Base-by-base conservation (phyloP, 495 filamentous ascomycete species). In the Lasiosphaeria miniovina region DNA sequence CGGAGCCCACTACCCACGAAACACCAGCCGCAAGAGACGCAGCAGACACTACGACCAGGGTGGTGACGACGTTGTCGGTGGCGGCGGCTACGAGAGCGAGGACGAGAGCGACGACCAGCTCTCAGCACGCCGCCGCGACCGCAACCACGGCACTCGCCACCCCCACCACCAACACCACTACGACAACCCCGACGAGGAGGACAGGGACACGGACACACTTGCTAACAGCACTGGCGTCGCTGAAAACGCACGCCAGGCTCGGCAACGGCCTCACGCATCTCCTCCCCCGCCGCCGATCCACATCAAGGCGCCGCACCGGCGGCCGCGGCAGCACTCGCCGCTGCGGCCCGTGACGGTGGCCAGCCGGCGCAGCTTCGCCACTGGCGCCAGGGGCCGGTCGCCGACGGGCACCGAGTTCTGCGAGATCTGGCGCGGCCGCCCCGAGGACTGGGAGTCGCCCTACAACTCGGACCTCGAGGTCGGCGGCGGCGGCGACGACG, bases 401-500 rank as follows among this genome's bases (percentile, higher is more conserved):
- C 64, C 67, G 7, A 45, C 50, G 4, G 67, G 59, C 32, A 65
- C 65, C 4, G 60, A 65, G 8, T 51, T 68, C 6, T 70, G 67
- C 34, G 69, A 71, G 15, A 65, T 71, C 15, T 71, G 69, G 69
- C 61, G 58, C 31, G 69, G 65, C 33, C 58, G 51, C 32, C 57
- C 67, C n/a, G 64, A 63, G 38, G 69, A 71, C 50, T 71, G 67
- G 67, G 69, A 71, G 46, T 69, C 64, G 4, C 69, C 69, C 10
- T 71, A 68, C 52, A 46, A 46, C 43, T 46, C 43, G 5, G 43
- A 46, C 43, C 15, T n/a, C 11, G 43, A 46, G 1, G 43, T 14
- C 43, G 7, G 4, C 43, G 43, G 12, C 12, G 43, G 8, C 43
- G 7, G 1, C 43, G 43, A 14, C 5, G 43, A 46, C 12, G 12